phyloP scores from a whole-genome alignment of 2,329 filamentous ascomycete species.

The Alternaria tenuissima region DNA sequence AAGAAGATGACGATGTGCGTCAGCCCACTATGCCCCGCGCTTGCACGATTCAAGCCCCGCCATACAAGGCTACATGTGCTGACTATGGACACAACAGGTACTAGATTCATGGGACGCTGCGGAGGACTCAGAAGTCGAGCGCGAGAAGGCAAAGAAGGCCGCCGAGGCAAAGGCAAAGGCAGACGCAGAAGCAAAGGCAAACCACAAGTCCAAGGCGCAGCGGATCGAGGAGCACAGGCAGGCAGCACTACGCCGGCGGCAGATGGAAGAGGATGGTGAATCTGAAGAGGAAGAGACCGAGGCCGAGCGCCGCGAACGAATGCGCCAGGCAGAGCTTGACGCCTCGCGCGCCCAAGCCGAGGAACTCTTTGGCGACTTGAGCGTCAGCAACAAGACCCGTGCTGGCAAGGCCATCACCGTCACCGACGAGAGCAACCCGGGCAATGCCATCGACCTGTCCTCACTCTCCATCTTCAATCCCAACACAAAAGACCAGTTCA shows the following conservation, averaged over 20 bases:
- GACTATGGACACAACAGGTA: constrained; percentile 65
- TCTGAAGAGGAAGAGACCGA: constrained; percentile 77
- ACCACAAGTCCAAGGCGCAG: constrained; percentile 88
- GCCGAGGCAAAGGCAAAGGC: constrained; percentile 88
- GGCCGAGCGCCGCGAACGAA: constrained; percentile 74
- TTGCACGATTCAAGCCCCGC: constrained; percentile 28
- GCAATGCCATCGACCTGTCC: constrained; percentile 80
- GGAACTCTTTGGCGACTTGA: constrained; percentile 84
- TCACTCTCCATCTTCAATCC: constrained; percentile 88
- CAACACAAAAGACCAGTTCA: constrained; percentile 84
- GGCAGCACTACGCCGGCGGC: constrained; percentile 65
- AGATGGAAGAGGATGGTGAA: constrained; percentile 63
- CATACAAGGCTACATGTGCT: constrained; percentile 25
- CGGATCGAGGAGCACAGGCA: constrained; percentile 80
- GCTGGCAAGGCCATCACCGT: constrained; percentile 72
- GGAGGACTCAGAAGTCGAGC: constrained; percentile 95
- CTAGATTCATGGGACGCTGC: constrained; percentile 97
- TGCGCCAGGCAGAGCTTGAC: constrained; percentile 83
- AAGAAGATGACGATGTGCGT: constrained; percentile 81
- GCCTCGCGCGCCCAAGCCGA: constrained; percentile 88
- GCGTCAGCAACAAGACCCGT: constrained; percentile 73
- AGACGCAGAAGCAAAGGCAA: constrained; percentile 84
- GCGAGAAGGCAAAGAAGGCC: constrained; percentile 90
- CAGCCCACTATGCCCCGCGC: constrained; percentile 27
- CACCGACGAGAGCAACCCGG: constrained; percentile 76